These are phyloP conservation scores for Saturnispora serradocipensis DNA, from an alignment of 805 yeast genomes.

Conservation along the genomic window DNA sequence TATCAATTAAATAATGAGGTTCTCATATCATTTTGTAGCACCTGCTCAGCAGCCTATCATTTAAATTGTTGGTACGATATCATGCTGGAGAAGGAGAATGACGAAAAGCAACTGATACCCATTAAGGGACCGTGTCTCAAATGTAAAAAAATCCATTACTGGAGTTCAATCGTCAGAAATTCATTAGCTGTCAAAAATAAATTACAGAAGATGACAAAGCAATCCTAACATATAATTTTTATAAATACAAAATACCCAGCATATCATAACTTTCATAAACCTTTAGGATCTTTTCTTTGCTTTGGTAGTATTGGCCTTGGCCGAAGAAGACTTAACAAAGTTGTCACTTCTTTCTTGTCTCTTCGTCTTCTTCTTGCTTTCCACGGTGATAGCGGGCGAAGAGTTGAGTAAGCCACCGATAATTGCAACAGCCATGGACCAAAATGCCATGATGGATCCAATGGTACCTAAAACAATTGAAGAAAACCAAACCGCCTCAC, in stretches of 20 bases:
- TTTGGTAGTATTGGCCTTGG: constrained; percentile 22
- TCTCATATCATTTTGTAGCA: constrained; percentile 13
- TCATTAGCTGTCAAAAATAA: constrained; percentile 6
- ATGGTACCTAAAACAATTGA: constrained; percentile 32
- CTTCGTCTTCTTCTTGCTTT: neutral
- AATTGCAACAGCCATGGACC: constrained; percentile 27
- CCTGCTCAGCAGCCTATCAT: constrained; percentile 28
- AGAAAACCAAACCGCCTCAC: constrained; percentile 41
- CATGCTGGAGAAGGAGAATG: constrained; percentile 6
- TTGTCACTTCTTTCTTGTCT: constrained; percentile 1
- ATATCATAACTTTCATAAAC: neutral
- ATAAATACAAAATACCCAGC: neutral
- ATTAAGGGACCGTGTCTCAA: constrained; percentile 19
- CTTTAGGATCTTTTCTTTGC: constrained; percentile 19
- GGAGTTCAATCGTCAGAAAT: constrained; percentile 23
- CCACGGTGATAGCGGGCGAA: constrained; percentile 3
- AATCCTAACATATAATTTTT: neutral
- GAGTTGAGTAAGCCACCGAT: constrained; percentile 10
- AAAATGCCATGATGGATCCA: constrained; percentile 34
- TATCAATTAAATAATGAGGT: constrained; percentile 16
- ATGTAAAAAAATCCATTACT: constrained; percentile 21
- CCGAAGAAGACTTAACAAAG: constrained; percentile 11
- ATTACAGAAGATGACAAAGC: neutral
- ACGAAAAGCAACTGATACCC: constrained; percentile 19
- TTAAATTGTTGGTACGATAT: constrained; percentile 27